Evolutionary conservation across 495 filamentous ascomycete genomes (phyloP).

Genomic region (Delitschia confertaspora): DNA sequence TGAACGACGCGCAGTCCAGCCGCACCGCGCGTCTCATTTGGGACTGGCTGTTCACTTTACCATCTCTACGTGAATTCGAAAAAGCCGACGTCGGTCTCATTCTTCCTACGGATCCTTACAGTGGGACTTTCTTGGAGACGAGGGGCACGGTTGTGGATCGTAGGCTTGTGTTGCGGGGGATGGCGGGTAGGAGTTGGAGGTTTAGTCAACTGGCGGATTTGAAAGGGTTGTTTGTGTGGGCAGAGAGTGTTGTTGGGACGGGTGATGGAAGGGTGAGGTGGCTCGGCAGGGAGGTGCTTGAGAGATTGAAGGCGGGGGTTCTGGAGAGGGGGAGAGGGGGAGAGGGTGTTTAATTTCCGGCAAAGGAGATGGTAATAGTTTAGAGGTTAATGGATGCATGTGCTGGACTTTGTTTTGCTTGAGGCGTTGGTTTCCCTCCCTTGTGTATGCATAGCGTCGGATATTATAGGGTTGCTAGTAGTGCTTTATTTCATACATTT

Average conservation of each 20-base stretch:
- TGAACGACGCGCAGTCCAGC: slow-evolving; percentile 32
- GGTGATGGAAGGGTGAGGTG: slow-evolving; percentile 34
- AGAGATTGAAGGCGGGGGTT: slow-evolving; percentile 34
- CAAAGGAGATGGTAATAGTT: too few species aligned
- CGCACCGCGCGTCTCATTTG: slow-evolving; percentile 38
- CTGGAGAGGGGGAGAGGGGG: slow-evolving; percentile 39
- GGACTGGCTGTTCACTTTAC: slow-evolving; percentile 70
- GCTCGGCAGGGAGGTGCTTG: slow-evolving; percentile 34
- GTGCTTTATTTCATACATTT: too few species aligned
- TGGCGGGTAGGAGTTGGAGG: slow-evolving; percentile 49
- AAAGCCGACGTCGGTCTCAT: slow-evolving; percentile 69
- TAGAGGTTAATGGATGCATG: too few species aligned
- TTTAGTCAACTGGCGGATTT: slow-evolving; percentile 68
- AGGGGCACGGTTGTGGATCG: slow-evolving; percentile 67
- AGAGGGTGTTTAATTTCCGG: too few species aligned
- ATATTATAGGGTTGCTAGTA: too few species aligned
- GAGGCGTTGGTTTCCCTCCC: too few species aligned
- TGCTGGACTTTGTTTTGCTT: too few species aligned
- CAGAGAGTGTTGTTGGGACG: slow-evolving; percentile 43
- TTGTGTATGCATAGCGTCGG: too few species aligned
- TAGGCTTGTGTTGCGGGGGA: slow-evolving; percentile 59
- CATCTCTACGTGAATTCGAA: slow-evolving; percentile 55
- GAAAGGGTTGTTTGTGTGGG: slow-evolving; percentile 73
- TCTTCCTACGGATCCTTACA: slow-evolving; percentile 47
- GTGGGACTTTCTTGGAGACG: slow-evolving; percentile 29